phyloP scores from a whole-genome alignment of 169 alveolate species.

The Eimeria falciformis region DNA sequence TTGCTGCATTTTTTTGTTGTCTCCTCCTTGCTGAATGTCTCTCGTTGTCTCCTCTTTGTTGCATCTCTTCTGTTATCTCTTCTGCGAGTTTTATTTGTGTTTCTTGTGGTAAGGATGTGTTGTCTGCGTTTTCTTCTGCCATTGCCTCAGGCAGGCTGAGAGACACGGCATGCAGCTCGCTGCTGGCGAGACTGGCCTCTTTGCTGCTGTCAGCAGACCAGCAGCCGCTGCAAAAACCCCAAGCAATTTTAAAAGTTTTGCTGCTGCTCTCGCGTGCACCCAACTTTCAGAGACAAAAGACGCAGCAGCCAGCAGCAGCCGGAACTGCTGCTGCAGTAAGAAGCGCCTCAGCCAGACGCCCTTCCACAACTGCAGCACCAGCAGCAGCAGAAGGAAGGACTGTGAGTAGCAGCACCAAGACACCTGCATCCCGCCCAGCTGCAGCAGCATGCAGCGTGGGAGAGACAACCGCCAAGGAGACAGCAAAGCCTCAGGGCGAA shows the following conservation, averaged over 20 bases:
- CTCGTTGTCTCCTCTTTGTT: neutral
- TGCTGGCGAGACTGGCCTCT: neutral
- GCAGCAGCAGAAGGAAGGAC: neutral
- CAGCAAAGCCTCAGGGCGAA: conserved; percentile 1
- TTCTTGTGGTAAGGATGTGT: neutral
- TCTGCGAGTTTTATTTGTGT: neutral
- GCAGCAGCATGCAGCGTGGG: neutral
- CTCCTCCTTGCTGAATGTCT: too few species aligned
- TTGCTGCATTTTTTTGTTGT: neutral
- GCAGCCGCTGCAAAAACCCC: conserved; percentile 28
- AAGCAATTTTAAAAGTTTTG: neutral
- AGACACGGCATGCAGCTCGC: neutral
- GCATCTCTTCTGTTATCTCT: neutral
- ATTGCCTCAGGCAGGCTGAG: too few species aligned
- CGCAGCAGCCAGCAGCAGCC: neutral
- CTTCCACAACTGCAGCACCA: neutral
- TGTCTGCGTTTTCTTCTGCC: neutral
- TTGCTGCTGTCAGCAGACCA: conserved; percentile 12
- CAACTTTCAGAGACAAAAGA: neutral
- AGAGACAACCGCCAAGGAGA: neutral
- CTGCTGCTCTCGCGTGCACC: conserved; percentile 14
- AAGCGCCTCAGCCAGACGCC: neutral
- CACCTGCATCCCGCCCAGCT: neutral
- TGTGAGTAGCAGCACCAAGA: neutral
- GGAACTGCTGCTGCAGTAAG: neutral